Base-by-base conservation (phyloP, 805 yeast species). In the Kluyveromyces starmeri region DNA sequence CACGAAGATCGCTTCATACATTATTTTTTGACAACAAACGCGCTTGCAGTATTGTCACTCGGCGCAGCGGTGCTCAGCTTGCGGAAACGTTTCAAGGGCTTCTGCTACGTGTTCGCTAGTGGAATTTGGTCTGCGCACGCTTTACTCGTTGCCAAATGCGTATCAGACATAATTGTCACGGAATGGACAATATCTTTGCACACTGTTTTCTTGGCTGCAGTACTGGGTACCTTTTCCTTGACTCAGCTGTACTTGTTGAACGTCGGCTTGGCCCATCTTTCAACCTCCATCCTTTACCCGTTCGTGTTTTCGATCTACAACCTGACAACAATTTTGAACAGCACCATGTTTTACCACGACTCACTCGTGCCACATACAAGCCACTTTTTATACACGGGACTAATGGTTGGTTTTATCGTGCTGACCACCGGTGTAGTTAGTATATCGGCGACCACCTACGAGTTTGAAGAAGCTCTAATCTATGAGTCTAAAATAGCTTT, bases 121-220 rank as follows among this genome's bases (percentile, higher is more conserved):
- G 95, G 95, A 2, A 72, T 78, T 0, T 62, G 85, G 30, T 81
- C 94, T 1, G 95, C 95, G 0, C 94, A 83, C 51, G 82, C 95
- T 2, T 67, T 86, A 32, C 65, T 86, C 38, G 68, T 84, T 58
- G 95, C 95, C n/a, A 85, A 85, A 56, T 74, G 86, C 1, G 71
- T 83, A 0, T 81, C 85, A 14, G 94, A 83, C 47, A 71, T 83
- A 9, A 48, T 80, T 2, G 54, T 80, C 2, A 65, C 59, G 18
- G 39, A 38, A 8, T 25, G 37, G 24, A 21, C 33, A n/a, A 14
- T 30, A 9, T 30, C 33, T 9, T 7, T 33, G 10, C 36, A 36
- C 31, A 31, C n/a, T 15, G 24, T 28, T 15, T 9, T 14, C 7
- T 33, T 39, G 17, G 24, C 30, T 32, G 28, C 61, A 1, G 48